Evolutionary conservation across 2,329 filamentous ascomycete genomes (phyloP).

Genomic region (Nigrospora osmanthi): DNA sequence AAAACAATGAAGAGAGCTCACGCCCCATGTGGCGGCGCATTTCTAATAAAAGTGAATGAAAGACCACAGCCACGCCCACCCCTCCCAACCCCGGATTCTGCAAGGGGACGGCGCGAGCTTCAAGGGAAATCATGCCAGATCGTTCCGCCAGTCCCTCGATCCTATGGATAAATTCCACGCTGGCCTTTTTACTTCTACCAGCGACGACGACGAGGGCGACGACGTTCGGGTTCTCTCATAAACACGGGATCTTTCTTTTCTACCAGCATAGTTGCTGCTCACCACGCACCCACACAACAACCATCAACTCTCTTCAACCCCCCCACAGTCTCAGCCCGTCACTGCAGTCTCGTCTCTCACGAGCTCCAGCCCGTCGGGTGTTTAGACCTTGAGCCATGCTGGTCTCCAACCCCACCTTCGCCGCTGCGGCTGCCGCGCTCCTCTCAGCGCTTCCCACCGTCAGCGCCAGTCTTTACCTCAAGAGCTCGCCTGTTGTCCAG

Average conservation of each 20-base stretch:
- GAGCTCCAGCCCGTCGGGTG: too few species aligned
- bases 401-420: slow-evolving; percentile 35
- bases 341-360: slow-evolving; percentile 4
- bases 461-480: slow-evolving; percentile 67
- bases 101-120: background rate
- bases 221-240: too few species aligned
- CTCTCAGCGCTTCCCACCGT: slow-evolving; percentile 58
- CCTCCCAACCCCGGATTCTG: slow-evolving; percentile 2
- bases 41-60: too few species aligned
- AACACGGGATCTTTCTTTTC: too few species aligned
- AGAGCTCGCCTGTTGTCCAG: slow-evolving; percentile 81
- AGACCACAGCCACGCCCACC: slow-evolving; percentile 1
- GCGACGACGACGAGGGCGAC: too few species aligned
- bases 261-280: too few species aligned
- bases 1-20: too few species aligned
- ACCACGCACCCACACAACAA: too few species aligned
- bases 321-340: slow-evolving; percentile 17
- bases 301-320: slow-evolving; percentile 9
- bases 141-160: background rate
- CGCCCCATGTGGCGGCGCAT: too few species aligned
- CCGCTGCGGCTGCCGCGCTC: slow-evolving; percentile 47
- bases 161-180: slow-evolving; percentile 25
- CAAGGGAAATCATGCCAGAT: slow-evolving; percentile 3
- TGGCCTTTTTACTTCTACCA: slow-evolving; percentile 28
- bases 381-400: slow-evolving; percentile 35